These are phyloP conservation scores for Iris macrosiphon DNA, from an alignment of 106 monocot species.

Conservation along the genomic window DNA sequence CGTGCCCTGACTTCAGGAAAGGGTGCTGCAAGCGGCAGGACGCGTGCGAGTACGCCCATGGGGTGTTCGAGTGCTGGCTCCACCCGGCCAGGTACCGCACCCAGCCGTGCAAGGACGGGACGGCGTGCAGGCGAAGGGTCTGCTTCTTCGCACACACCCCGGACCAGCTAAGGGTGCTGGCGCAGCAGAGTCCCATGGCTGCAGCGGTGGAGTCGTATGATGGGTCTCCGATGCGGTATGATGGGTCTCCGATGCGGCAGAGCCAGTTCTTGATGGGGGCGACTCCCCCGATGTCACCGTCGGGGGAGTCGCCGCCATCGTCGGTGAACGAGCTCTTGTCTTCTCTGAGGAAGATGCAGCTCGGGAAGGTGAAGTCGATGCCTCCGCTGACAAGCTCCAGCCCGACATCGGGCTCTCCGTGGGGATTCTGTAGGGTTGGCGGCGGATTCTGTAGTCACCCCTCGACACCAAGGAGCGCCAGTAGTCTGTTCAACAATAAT, in stretches of 20 bases:
- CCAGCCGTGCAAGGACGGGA: slow-evolving; percentile 4
- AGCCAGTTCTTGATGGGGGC: slow-evolving; percentile 29
- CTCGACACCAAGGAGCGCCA: slow-evolving; percentile 34
- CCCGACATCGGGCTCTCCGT: slow-evolving; percentile 20
- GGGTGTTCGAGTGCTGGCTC: slow-evolving; percentile 17
- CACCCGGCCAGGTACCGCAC: slow-evolving; percentile 12
- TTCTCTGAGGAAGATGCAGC: background rate
- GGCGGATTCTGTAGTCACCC: slow-evolving; percentile 46
- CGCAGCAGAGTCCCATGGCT: slow-evolving; percentile 12
- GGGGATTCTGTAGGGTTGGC: slow-evolving; percentile 13
- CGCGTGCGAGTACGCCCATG: slow-evolving; percentile 3
- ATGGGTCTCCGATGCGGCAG: slow-evolving; percentile 16
- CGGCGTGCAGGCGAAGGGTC: slow-evolving; percentile 1
- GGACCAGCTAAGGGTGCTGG: slow-evolving; percentile 53
- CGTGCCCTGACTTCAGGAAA: slow-evolving; percentile 34
- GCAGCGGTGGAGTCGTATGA: slow-evolving; percentile 48
- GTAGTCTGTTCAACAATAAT: slow-evolving; percentile 10
- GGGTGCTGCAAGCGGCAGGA: slow-evolving; percentile 23
- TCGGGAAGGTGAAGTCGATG: slow-evolving; percentile 11
- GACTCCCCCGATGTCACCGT: slow-evolving; percentile 20
- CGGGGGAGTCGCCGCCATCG: slow-evolving; percentile 48
- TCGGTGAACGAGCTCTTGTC: background rate
- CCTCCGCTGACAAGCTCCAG: slow-evolving; percentile 28
- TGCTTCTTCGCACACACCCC: slow-evolving; percentile 61
- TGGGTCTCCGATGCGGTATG: slow-evolving; percentile 36